phyloP scores from a whole-genome alignment of 2,329 filamentous ascomycete genomes.

The Talaromyces marneffei region DNA sequence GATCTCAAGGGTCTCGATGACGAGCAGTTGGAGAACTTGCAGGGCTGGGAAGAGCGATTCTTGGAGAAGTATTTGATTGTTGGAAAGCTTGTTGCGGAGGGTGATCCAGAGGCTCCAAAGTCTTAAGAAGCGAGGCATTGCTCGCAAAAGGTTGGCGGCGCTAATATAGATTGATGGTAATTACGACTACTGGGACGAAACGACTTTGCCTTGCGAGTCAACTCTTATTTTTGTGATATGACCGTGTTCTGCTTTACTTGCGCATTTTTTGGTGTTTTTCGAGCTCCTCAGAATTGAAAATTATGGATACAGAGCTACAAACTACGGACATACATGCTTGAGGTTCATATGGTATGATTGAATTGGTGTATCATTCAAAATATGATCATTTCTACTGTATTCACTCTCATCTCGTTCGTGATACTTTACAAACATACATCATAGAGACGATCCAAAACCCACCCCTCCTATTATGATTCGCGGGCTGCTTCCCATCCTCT shows the following conservation, averaged over 20 bases:
- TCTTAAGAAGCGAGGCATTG: background rate
- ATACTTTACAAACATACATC: background rate
- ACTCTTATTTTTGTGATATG: background rate
- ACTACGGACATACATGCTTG: background rate
- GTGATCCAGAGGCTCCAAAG: constrained; percentile 38
- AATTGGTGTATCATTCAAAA: background rate
- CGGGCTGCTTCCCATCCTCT: background rate
- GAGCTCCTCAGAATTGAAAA: background rate
- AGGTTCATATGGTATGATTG: background rate
- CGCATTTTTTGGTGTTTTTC: background rate
- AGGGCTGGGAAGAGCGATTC: constrained; percentile 92
- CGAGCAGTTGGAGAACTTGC: constrained; percentile 76
- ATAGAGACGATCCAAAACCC: background rate
- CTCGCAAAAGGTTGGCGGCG: background rate
- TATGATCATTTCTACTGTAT: background rate
- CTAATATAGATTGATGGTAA: background rate
- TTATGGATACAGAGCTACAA: background rate
- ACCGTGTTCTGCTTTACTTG: background rate
- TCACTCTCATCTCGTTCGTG: background rate
- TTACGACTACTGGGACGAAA: background rate
- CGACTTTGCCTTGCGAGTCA: background rate
- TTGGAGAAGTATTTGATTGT: constrained; percentile 92
- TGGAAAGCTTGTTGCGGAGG: constrained; percentile 69
- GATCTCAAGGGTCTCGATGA: constrained; percentile 62
- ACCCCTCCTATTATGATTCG: background rate